phyloP scores from a whole-genome alignment of 2,329 filamentous ascomycete genomes.

The Pleurostoma richardsiae region DNA sequence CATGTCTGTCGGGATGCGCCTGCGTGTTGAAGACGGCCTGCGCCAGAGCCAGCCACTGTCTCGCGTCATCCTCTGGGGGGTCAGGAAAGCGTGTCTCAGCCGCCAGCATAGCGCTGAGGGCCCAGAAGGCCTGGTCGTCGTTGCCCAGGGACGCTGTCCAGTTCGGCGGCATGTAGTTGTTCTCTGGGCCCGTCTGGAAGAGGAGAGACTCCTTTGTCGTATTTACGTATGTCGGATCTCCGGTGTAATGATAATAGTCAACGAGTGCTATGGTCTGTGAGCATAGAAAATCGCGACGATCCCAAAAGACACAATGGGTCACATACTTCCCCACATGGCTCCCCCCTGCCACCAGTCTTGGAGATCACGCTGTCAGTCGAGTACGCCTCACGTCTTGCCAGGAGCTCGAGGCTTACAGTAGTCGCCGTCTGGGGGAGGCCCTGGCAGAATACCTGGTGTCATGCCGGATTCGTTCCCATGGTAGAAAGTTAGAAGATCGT shows the following conservation, averaged over 20 bases:
- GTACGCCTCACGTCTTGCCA: no score
- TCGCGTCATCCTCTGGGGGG: constrained; percentile 43
- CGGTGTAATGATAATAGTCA: constrained; percentile 33
- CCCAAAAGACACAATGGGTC: no score
- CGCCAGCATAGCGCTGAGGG: constrained; percentile 61
- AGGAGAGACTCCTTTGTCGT: constrained; percentile 36
- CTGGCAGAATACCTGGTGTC: constrained; percentile 22
- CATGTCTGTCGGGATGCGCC: constrained; percentile 58
- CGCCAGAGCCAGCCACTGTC: constrained; percentile 59
- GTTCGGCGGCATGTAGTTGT: constrained; percentile 45
- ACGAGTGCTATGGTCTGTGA: constrained; percentile 16
- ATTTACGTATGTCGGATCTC: constrained; percentile 46
- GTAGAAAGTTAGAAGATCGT: constrained; percentile 23
- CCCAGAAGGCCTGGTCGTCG: constrained; percentile 65
- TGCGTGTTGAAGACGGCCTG: constrained; percentile 66
- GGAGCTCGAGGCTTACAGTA: constrained; percentile 14
- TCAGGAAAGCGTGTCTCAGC: constrained; percentile 61
- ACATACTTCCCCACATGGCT: constrained; percentile 17
- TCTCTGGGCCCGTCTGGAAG: constrained; percentile 39
- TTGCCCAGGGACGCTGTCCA: constrained; percentile 42
- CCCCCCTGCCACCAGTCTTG: constrained; percentile 24
- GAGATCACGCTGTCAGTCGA: no score
- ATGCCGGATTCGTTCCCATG: constrained; percentile 21
- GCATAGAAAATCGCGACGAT: no score
- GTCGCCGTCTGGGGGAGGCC: constrained; percentile 21